Evolutionary conservation across 2,329 filamentous ascomycete species (phyloP).

Genomic region (Colletotrichum phormii): DNA sequence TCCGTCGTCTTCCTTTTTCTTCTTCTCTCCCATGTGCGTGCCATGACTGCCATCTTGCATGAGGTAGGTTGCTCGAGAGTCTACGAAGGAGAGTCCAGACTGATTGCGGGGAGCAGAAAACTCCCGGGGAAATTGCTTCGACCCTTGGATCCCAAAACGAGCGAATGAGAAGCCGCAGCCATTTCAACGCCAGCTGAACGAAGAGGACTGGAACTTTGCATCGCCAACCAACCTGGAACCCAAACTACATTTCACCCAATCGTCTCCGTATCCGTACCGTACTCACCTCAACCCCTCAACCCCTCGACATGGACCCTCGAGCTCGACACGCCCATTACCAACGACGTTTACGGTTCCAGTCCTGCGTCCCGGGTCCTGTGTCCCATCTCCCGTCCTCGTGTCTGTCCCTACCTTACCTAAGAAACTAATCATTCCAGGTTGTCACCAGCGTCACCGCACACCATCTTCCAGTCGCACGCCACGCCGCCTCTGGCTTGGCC

Average conservation of each 20-base stretch:
- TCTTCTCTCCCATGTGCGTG: background rate
- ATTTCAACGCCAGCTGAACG: conserved; percentile 22
- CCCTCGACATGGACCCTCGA: background rate
- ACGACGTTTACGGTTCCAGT: background rate
- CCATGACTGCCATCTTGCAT: background rate
- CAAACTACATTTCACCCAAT: background rate
- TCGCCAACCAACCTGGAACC: conserved; percentile 6
- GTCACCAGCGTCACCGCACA: background rate
- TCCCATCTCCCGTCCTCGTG: background rate
- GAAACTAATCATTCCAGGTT: too few species aligned
- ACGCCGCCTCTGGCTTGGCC: conserved; percentile 4
- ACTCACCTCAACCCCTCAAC: background rate
- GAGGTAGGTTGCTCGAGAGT: too few species aligned
- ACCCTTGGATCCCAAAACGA: background rate
- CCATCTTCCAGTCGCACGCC: background rate
- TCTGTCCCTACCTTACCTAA: background rate
- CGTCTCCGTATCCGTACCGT: background rate
- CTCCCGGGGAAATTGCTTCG: conserved; percentile 5
- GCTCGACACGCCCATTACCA: background rate
- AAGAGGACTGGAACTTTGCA: background rate
- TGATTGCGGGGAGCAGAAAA: background rate
- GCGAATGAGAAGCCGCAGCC: conserved; percentile 13
- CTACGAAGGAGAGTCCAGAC: background rate
- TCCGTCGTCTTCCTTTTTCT: background rate
- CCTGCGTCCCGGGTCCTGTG: background rate